Evolutionary conservation across 2,329 filamentous ascomycete genomes (phyloP), one percentile per base, ranked within the genome.

Genomic region (Calonectria montana): DNA sequence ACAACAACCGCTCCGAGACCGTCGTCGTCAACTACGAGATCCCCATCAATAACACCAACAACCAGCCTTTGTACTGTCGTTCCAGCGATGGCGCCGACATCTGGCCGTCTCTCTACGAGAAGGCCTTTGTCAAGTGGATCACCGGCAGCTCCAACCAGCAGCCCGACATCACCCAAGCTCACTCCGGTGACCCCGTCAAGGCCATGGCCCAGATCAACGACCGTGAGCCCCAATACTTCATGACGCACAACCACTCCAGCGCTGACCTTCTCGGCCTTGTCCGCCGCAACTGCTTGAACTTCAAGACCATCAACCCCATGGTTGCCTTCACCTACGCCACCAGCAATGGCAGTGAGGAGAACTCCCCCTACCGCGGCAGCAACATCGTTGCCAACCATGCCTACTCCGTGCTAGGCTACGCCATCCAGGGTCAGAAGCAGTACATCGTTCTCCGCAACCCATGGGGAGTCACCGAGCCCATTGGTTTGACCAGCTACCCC

Each of bases 81-180:
- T 82, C 85, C 16, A 82, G 80, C 71, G 83, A 84, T 74, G 82
- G 81, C 16, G 80, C 81, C 70, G 84, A 86, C 74, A 81, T 86
- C 71, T 87, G 85, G 85, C 85, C 85, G 2, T 79, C 82, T 29
- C 80, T 87, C 53, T 87, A 87, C 78, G 85, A 87, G 80, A 87
- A 87, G 82, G 85, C 85, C 16, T 87, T 86, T 69, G 80, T 85
- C 75, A 85, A 85, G 78, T 87, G 85, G 85, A 80, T 86, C 73
- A 81, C 78, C 13, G 73, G 74, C 23, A 71, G 71, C 74, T 75
- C 75, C 55, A 76, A 77, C 0, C 77, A 83, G 73, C 82, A 81
- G 69, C 82, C 85, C 18, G 84, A 87, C 74, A 81, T 86, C 74
- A 86, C 84, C 25, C 80, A 83, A 76, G 81, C 80, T 6, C 79